These are phyloP conservation scores for Sonneratia caseolaris DNA, from an alignment of 345 rosid species.

Conservation along the genomic window DNA sequence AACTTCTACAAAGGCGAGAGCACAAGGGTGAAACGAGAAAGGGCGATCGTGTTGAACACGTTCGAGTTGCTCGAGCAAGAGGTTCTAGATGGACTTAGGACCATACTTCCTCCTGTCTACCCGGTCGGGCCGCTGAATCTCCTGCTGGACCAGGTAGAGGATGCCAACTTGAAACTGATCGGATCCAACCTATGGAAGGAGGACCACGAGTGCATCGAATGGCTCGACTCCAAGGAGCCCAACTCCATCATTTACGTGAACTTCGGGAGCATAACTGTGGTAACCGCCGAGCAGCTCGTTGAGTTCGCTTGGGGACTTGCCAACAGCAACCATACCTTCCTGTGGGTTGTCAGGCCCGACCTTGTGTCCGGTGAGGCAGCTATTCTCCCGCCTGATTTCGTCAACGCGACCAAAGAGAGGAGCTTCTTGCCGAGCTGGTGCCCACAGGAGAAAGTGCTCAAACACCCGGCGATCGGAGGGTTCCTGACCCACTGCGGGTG, in stretches of 20 bases:
- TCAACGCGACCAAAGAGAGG: constrained; percentile 23
- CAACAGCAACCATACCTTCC: constrained; percentile 31
- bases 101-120: constrained; percentile 30
- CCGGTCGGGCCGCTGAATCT: constrained; percentile 42
- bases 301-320: constrained; percentile 73
- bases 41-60: constrained; percentile 44
- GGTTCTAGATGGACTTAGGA: constrained; percentile 17
- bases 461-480: constrained; percentile 42
- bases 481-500: constrained; percentile 56
- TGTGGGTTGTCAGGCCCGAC: constrained; percentile 58
- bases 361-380: constrained; percentile 36
- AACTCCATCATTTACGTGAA: constrained; percentile 50
- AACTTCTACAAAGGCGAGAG: constrained; percentile 5
- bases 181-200: constrained; percentile 51
- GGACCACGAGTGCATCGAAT: constrained; percentile 32
- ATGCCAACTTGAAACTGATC: constrained; percentile 12
- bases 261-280: constrained; percentile 55
- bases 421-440: constrained; percentile 43
- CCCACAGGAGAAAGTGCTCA: constrained; percentile 43
- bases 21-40: constrained; percentile 23
- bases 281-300: constrained; percentile 27
- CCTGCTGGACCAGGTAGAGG: constrained; percentile 13
- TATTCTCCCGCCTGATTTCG: constrained; percentile 29
- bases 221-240: constrained; percentile 35
- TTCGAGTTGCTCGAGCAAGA: constrained; percentile 34